Evolutionary conservation across 257 asterid species (phyloP).

Genomic region (Plantago major): DNA sequence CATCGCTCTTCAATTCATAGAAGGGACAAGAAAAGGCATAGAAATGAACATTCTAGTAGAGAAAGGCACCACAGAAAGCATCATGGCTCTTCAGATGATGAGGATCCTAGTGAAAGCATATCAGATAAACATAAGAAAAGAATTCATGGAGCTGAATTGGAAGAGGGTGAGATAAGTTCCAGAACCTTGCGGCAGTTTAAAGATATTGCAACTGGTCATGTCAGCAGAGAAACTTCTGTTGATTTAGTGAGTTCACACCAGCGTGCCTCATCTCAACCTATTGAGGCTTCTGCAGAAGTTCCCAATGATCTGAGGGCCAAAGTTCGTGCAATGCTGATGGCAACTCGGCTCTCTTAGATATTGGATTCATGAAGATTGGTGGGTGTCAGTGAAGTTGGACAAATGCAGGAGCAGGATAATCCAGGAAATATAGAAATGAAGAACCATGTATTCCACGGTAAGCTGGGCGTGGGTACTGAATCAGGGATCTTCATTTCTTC

Average conservation of each 20-base stretch:
- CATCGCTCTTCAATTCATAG: slow-evolving; percentile 37
- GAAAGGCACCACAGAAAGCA: slow-evolving; percentile 28
- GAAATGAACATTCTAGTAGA: slow-evolving; percentile 32
- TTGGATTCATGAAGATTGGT: background rate
- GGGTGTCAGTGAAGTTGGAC: background rate
- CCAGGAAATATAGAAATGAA: background rate
- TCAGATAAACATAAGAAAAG: slow-evolving; percentile 20
- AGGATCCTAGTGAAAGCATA: slow-evolving; percentile 3
- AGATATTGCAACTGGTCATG: slow-evolving; percentile 27
- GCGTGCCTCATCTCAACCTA: slow-evolving; percentile 44
- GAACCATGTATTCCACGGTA: background rate
- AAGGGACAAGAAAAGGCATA: slow-evolving; percentile 33
- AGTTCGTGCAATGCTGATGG: slow-evolving; percentile 53
- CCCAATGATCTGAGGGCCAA: slow-evolving; percentile 85
- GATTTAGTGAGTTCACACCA: slow-evolving; percentile 23
- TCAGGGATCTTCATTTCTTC: background rate
- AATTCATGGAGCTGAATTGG: slow-evolving; percentile 41
- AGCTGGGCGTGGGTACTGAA: background rate
- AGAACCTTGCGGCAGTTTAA: slow-evolving; percentile 42
- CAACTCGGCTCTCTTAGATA: slow-evolving; percentile 19
- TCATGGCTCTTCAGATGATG: slow-evolving; percentile 32
- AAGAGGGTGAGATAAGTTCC: slow-evolving; percentile 77
- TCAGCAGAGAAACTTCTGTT: slow-evolving; percentile 40
- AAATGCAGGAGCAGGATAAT: no score
- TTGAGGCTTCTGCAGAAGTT: slow-evolving; percentile 41